Conservation (phyloP, 441 rosid species). For the Adansonia madagascariensis region DNA sequence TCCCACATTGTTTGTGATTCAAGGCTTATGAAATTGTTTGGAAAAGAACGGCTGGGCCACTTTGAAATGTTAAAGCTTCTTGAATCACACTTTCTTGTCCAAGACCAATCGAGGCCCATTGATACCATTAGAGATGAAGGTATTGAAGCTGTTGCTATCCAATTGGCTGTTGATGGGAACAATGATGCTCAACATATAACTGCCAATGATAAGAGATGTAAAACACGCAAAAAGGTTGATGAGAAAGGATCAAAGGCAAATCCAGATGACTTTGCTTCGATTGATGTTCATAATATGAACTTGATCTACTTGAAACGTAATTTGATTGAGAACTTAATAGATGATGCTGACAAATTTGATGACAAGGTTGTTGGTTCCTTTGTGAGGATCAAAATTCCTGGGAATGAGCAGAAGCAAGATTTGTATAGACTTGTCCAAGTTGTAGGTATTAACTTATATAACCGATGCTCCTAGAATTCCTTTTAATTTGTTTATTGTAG, state of each 20-base stretch:
- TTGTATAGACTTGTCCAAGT: slow-evolving; percentile 89
- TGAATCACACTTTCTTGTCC: slow-evolving; percentile 66
- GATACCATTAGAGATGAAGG: slow-evolving; percentile 41
- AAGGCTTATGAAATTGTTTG: slow-evolving; percentile 69
- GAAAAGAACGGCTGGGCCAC: slow-evolving; percentile 67
- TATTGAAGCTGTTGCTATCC: slow-evolving; percentile 44
- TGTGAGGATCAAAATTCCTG: slow-evolving; percentile 77
- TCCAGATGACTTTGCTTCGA: slow-evolving; percentile 77
- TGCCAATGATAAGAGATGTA: slow-evolving; percentile 57
- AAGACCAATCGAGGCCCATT: slow-evolving; percentile 47
- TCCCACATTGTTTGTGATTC: slow-evolving; percentile 70
- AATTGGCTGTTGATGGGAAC: slow-evolving; percentile 42
- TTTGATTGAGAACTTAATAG: slow-evolving; percentile 72
- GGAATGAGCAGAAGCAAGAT: slow-evolving; percentile 74
- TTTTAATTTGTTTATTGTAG: slow-evolving; percentile 11
- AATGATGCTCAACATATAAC: slow-evolving; percentile 37
- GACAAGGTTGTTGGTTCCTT: slow-evolving; percentile 89
- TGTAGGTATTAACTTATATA: slow-evolving; percentile 61
- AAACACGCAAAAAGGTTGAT: slow-evolving; percentile 55
- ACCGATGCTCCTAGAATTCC: slow-evolving; percentile 24
- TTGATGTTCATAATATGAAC: slow-evolving; percentile 84
- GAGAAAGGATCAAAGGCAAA: slow-evolving; percentile 49
- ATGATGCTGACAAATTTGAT: slow-evolving; percentile 64
- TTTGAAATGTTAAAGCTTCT: slow-evolving; percentile 92
- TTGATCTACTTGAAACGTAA: slow-evolving; percentile 75